Evolutionary conservation across 208 protist species (phyloP), one percentile per base, ranked within the genome.

Genomic region (Vickermania ingenoplastis): DNA sequence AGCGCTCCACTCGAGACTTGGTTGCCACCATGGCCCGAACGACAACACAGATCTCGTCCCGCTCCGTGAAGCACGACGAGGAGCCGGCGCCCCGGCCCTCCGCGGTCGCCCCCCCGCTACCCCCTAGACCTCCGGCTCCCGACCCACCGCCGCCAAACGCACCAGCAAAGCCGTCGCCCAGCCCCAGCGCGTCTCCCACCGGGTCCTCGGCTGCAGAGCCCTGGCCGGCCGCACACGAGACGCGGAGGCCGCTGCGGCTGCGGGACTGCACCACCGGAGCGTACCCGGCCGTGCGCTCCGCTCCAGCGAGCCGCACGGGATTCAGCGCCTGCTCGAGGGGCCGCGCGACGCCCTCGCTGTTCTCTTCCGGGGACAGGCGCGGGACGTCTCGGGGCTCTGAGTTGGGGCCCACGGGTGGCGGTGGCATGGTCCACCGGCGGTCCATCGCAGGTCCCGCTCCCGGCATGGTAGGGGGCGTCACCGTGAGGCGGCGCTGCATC

Each of bases 11-110:
- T 0, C 50, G 66, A 5, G 74, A 83, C 63, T 91, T 93, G 50
- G 87, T 71, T 26, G 86, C 83, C 21, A 93, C 50, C 22, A 89
- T 67, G 28, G 82, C 79, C 22, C 86, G 86, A 36, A 93, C 25
- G 29, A 93, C 76, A 13, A 93, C 75, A 45, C 77, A 82, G 14
- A 88, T 53, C 51, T 83, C 81, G 1, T 81, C 72, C 51, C 74
- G 68, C 11, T 17, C 2, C 56, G 56, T 17, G 53, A 66, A 17
- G 53, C 30, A 23, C 81, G 69, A 29, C 63, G n/a, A n/a, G 59
- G 65, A 11, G 63, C 26, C 53, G 51, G 51, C 64, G 28, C 26
- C 7, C 45, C 52, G 59, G 59, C 50, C 22, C 62, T 57, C 0
- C 67, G 61, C 2, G 56, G 51, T 49, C 64, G 28, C 26, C 7